Evolutionary conservation across 768 basidiomycete species (phyloP), one percentile per base, ranked within the genome.

Genomic region (Flagelloscypha sp.): DNA sequence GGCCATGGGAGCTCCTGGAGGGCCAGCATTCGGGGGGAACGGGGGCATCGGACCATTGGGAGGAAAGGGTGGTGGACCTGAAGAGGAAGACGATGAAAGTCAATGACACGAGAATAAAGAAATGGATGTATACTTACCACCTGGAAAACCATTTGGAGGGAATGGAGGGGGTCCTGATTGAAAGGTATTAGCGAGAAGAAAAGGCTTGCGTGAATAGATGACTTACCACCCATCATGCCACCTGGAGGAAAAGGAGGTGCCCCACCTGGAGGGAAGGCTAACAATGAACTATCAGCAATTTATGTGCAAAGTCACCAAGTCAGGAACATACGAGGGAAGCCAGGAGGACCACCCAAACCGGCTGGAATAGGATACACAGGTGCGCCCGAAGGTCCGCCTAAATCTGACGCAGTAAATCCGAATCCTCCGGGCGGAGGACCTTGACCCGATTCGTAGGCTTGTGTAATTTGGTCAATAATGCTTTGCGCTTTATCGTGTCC

Each of bases 401-500:
- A 65, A 57, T 86, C 84, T 41, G 84, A 84, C 25, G 85, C 84
- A 16, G 84, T 84, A 47, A 87, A 87, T 6, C 84, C 84, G 44
- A 88, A 89, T 3, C 87, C 86, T 34, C 86, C 86, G 8, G 84
- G 84, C 45, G 87, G 87, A 25, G 86, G 87, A 2, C 84, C 84
- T 34, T 80, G 79, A 27, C 84, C 79, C 19, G 72, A 74, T 61
- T 98, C 94, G 52, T 94, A 95, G 17, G 85, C 80, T 15, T 84
- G 79, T 24, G 90, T 93, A 59, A 99, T 98, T 59, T 94, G 88
- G 72, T 99, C 94, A 55, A 99, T 98, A 56, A 98, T 90, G 49
- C 66, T 89, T 59, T 99, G 95, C 12, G 94, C 93, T 59, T 94
- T 94, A 72, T 98, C 93, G 60, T 97, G 90, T 37, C 84, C 84